Evolutionary conservation across 805 yeast species (phyloP).

Genomic region (Hanseniaspora guilliermondii): DNA sequence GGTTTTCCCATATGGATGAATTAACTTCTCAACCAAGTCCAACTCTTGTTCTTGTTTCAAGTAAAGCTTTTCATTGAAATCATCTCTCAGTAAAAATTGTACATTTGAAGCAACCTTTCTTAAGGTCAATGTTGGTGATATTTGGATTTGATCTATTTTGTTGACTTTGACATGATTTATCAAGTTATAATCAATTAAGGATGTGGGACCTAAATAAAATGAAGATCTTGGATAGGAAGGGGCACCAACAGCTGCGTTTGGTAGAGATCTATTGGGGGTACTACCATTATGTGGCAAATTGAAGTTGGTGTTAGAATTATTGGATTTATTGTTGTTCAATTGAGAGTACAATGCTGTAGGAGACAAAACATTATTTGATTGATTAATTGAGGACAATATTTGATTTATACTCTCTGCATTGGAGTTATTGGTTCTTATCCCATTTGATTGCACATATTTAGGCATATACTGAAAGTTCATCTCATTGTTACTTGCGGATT

Average conservation of each 20-base stretch:
- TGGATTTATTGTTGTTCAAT: background rate
- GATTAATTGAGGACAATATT: background rate
- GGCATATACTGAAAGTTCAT: conserved; percentile 10
- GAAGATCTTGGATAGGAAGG: conserved; percentile 83
- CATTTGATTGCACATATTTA: background rate
- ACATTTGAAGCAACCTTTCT: conserved; percentile 68
- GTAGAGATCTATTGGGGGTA: conserved; percentile 15
- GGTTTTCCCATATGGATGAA: conserved; percentile 85
- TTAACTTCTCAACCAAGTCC: conserved; percentile 70
- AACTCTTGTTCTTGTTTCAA: conserved; percentile 61
- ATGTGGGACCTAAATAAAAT: conserved; percentile 78
- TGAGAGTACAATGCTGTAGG: background rate
- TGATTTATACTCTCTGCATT: background rate
- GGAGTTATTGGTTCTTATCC: background rate
- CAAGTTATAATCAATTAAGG: conserved; percentile 63
- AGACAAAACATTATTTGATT: background rate
- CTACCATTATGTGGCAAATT: background rate
- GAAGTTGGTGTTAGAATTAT: background rate
- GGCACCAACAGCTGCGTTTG: conserved; percentile 25
- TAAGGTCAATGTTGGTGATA: conserved; percentile 52
- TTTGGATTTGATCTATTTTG: conserved; percentile 68
- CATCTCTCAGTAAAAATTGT: conserved; percentile 70
- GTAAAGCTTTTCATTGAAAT: conserved; percentile 58
- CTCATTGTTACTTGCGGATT: background rate
- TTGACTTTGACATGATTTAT: conserved; percentile 52